Percentiles rank a stretch among this genome's conserved stretches.
Evolutionary conservation across 2,329 filamentous ascomycete genomes (phyloP).

Genomic region (Trichoderma simmonsii): DNA sequence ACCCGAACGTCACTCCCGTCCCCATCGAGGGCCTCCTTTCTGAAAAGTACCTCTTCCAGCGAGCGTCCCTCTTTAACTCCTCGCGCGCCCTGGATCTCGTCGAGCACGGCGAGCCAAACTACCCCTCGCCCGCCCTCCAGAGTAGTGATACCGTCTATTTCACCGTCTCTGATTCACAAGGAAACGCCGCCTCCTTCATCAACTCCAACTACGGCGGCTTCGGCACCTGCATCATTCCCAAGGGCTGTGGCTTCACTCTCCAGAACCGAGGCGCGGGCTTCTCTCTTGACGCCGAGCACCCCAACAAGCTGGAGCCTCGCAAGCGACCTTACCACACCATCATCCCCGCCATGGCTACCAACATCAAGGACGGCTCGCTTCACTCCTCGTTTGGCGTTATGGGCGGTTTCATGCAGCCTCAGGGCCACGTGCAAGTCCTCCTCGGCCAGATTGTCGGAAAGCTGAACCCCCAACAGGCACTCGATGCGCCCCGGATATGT

Average conservation of each 20-base stretch:
- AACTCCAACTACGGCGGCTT: conserved; percentile 92
- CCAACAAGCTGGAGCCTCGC: conserved; percentile 73
- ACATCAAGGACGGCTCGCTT: conserved; percentile 66
- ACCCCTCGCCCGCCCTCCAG: conserved; percentile 67
- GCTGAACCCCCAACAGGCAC: conserved; percentile 77
- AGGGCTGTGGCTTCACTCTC: conserved; percentile 84
- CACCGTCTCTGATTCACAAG: conserved; percentile 72
- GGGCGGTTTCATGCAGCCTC: conserved; percentile 98
- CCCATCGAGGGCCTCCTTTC: conserved; percentile 69
- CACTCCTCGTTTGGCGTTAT: conserved; percentile 93
- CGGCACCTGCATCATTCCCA: conserved; percentile 81
- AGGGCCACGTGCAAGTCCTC: conserved; percentile 91
- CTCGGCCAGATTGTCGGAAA: conserved; percentile 84
- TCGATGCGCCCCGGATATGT: conserved; percentile 89
- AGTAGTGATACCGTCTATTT: conserved; percentile 96
- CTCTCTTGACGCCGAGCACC: conserved; percentile 65
- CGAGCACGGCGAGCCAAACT: conserved; percentile 60
- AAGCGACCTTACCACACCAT: conserved; percentile 98
- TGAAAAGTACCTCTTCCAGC: conserved; percentile 68
- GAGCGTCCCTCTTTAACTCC: conserved; percentile 57
- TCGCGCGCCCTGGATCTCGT: conserved; percentile 57
- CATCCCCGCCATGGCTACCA: conserved; percentile 88
- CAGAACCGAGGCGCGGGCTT: conserved; percentile 94
- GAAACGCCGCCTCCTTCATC: conserved; percentile 94
- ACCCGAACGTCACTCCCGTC: conserved; percentile 68